Evolutionary conservation across 2,329 filamentous ascomycete species (phyloP).

Genomic region (Botrytis tulipae): DNA sequence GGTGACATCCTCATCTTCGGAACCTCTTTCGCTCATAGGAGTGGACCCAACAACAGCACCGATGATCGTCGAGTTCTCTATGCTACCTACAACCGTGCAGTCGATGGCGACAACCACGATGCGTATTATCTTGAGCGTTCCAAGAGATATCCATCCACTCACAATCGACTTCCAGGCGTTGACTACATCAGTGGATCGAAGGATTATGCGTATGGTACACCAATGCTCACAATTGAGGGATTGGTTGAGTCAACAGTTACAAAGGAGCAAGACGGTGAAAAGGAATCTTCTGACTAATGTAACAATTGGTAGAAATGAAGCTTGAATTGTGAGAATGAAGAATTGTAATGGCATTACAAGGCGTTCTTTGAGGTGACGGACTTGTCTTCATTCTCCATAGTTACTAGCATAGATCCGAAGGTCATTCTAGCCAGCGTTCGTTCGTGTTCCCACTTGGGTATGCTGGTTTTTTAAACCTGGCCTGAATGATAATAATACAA

Average conservation of each 20-base stretch:
- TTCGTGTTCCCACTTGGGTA: background rate
- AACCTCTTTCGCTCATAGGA: conserved; percentile 40
- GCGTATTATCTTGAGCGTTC: conserved; percentile 44
- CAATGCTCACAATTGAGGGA: conserved; percentile 42
- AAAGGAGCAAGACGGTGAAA: background rate
- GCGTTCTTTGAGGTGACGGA: background rate
- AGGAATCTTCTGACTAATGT: background rate
- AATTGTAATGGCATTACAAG: background rate
- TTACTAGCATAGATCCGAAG: background rate
- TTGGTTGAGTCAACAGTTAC: background rate
- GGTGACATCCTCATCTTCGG: conserved; percentile 40
- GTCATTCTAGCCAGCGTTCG: background rate
- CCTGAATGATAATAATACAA: background rate
- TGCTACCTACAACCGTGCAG: conserved; percentile 44
- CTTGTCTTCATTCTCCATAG: background rate
- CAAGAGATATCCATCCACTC: conserved; percentile 44
- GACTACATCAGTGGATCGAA: conserved; percentile 39
- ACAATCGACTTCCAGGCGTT: conserved; percentile 39
- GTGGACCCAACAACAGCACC: conserved; percentile 36
- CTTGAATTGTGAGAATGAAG: background rate
- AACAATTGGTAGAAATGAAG: background rate
- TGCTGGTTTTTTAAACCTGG: background rate
- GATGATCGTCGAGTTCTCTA: conserved; percentile 43
- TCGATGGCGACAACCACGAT: conserved; percentile 44
- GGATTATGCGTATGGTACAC: conserved; percentile 42